Evolutionary conservation across 345 rosid species (phyloP), one percentile per base, ranked within the genome.

Genomic region (Aethionema arabicum): DNA sequence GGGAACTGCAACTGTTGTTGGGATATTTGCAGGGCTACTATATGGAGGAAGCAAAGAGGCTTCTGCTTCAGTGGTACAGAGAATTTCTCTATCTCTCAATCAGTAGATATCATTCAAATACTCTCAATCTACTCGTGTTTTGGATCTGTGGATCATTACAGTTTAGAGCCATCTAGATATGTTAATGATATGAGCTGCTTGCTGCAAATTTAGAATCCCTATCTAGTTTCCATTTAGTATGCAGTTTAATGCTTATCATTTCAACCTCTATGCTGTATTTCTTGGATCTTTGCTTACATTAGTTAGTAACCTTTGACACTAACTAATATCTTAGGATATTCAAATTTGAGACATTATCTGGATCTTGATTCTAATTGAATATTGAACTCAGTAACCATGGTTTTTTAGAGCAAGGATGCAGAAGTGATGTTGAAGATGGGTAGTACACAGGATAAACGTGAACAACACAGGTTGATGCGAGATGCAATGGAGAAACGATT

Each of bases 21-120:
- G 96, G 51, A 77, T 93, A 32, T 90, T 87, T 70, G 93, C 95
- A 7, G 99, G 99, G 68, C 69, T 90, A 88, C 35, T 93, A 7
- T 90, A 87, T 72, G 99, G 96, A 55, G 99, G 97, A 12, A 84
- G 95, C 85, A 87, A 85, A 79, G 99, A 93, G 69, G 99, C 96
- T 53, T 61, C 91, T 70, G 97, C 96, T 61, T 87, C 97, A 35
- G 88, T 81, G 74, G 96, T 93, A 21, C 38, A 13, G 55, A 56
- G 5, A 37, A 59, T 6, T 21, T 61, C 7, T 15, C 44, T 60
- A 47, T 39, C 11, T 60, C 14, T 59, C 52, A 57, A 13, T 5
- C 39, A 54, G 8, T 35, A 56, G 10, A 54, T 54, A 35, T 5
- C 27, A 21, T 21, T 21, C 27, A 38, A 55, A 10, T 52, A 29